phyloP scores from a whole-genome alignment of 1,284 basidiomycete species.

The Fomes fomentarius region DNA sequence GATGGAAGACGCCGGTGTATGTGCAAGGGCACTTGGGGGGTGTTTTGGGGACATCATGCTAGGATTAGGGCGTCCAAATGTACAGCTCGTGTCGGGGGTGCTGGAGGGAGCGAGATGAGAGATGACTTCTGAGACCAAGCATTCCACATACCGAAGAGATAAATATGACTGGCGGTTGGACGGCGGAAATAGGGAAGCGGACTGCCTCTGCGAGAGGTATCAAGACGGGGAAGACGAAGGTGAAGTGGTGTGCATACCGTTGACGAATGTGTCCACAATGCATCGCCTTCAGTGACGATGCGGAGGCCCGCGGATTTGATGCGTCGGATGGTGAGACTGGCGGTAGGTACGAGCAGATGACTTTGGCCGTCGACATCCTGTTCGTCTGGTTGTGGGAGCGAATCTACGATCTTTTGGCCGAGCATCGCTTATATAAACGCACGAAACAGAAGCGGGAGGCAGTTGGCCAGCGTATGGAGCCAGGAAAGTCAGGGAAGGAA shows the following conservation, averaged over 20 bases:
- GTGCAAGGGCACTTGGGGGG: background rate
- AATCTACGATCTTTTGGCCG: constrained; percentile 23
- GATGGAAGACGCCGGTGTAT: constrained; percentile 1
- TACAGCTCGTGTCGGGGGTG: constrained; percentile 29
- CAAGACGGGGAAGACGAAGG: background rate
- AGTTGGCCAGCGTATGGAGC: no score
- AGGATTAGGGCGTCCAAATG: constrained; percentile 33
- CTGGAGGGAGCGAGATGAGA: constrained; percentile 13
- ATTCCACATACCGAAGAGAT: constrained; percentile 13
- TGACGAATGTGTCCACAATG: constrained; percentile 2
- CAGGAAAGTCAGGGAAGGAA: no score
- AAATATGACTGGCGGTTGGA: constrained; percentile 14
- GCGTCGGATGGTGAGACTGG: constrained; percentile 21
- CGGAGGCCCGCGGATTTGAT: constrained; percentile 21
- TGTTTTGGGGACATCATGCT: constrained; percentile 21
- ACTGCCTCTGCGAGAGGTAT: constrained; percentile 2
- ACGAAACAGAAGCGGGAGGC: no score
- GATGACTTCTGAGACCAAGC: background rate
- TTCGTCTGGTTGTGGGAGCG: constrained; percentile 9
- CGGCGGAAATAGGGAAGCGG: constrained; percentile 3
- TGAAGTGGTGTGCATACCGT: constrained; percentile 5
- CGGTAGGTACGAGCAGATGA: constrained; percentile 4
- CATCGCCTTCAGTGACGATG: constrained; percentile 21
- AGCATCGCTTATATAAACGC: no score
- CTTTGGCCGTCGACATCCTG: constrained; percentile 1